Evolutionary conservation across 2,329 filamentous ascomycete species (phyloP).

Genomic region (Ambrosiella xylebori): DNA sequence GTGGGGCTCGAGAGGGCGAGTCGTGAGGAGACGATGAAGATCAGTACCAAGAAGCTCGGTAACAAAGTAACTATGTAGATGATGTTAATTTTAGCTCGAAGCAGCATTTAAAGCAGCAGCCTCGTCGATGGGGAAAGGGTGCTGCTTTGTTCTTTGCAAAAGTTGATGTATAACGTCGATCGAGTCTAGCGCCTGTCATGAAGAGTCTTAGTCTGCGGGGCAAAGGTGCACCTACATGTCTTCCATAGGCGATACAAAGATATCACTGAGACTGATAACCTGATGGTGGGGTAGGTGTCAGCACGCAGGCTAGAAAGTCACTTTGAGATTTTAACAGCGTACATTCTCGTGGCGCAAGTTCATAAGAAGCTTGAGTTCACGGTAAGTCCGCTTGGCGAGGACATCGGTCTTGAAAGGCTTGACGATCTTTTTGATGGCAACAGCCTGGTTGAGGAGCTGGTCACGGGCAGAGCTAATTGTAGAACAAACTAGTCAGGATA

Average conservation of each 20-base stretch:
- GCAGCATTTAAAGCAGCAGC: too few relatives aligned
- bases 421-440: constrained; percentile 99
- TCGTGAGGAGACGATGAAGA: constrained; percentile 85
- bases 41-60: constrained; percentile 95
- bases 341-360: constrained; percentile 96
- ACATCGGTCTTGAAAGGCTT: constrained; percentile 99
- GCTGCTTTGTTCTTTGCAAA: not conserved
- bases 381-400: constrained; percentile 90
- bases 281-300: constrained; percentile 19
- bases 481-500: constrained; percentile 6
- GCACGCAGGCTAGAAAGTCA: not conserved
- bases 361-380: constrained; percentile 93
- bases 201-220: not conserved
- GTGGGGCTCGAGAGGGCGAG: constrained; percentile 91
- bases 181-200: not conserved
- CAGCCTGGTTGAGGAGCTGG: constrained; percentile 89
- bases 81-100: too few relatives aligned
- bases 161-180: not conserved
- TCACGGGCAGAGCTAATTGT: constrained; percentile 72
- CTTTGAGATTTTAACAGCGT: constrained; percentile 15
- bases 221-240: constrained; percentile 58
- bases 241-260: constrained; percentile 97
- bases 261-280: constrained; percentile 97
- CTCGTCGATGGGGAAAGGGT: too few relatives aligned
- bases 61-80: constrained; percentile 64